A percentile compares a stretch with the other conserved stretches of the same genome.
These are phyloP conservation scores for Solanum sitiens DNA, from an alignment of 257 asterid genomes.

Conservation along the genomic window DNA sequence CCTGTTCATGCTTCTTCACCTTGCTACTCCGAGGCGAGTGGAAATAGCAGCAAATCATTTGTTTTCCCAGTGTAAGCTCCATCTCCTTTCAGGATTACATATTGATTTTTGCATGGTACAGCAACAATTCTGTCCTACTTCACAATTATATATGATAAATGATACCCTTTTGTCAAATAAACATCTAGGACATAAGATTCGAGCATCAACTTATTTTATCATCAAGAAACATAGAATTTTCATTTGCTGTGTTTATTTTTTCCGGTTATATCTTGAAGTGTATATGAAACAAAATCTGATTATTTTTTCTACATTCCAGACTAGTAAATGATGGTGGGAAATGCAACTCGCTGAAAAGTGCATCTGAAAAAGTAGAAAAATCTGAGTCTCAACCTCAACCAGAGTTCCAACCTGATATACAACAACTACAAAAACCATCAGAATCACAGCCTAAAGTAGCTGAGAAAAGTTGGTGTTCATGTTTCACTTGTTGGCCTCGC, in stretches of 20 bases:
- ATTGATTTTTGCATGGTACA: neutral
- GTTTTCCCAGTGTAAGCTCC: conserved; percentile 56
- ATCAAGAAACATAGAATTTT: neutral
- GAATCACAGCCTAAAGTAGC: conserved; percentile 3
- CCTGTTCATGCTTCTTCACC: neutral
- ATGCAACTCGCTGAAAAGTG: conserved; percentile 10
- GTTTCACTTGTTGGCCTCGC: conserved; percentile 3
- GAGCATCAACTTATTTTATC: neutral
- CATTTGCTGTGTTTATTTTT: neutral
- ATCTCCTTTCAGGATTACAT: neutral
- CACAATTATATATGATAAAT: neutral
- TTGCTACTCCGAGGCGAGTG: conserved; percentile 21
- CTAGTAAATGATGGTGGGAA: conserved; percentile 25
- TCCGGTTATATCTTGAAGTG: neutral
- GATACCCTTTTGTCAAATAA: neutral
- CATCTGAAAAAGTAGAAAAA: conserved; percentile 20
- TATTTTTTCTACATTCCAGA: conserved; percentile 16
- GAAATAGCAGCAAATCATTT: conserved; percentile 28
- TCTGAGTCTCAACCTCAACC: neutral
- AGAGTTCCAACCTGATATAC: neutral
- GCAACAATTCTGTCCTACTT: neutral
- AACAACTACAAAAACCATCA: neutral
- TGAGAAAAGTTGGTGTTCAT: conserved; percentile 1
- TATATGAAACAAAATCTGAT: neutral
- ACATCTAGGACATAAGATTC: neutral